phyloP scores from a whole-genome alignment of 83 land plant species.

The Thuja plicata region DNA sequence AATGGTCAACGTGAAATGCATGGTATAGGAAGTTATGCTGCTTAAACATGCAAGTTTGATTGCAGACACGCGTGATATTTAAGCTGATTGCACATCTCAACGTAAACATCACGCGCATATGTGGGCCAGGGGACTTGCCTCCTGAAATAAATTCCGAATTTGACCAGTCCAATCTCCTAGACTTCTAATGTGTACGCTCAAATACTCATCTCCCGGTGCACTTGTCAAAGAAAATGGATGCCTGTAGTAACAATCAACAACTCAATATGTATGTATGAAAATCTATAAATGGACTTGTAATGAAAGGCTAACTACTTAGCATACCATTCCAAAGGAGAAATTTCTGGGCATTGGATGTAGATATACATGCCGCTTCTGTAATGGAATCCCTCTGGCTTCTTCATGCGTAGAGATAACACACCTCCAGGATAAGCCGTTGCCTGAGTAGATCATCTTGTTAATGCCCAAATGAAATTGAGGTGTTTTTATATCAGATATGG shows the following conservation, averaged over 20 bases:
- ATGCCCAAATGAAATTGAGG: too few relatives aligned
- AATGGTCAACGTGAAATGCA: too few relatives aligned
- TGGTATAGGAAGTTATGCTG: too few relatives aligned
- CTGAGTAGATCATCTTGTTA: conserved; percentile 11
- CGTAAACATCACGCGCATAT: not conserved
- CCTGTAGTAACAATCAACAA: conserved; percentile 16
- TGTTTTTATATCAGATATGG: too few relatives aligned
- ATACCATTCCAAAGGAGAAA: conserved; percentile 63
- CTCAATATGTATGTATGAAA: not conserved
- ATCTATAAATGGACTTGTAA: not conserved
- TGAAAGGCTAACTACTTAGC: not conserved
- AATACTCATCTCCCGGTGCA: conserved; percentile 44
- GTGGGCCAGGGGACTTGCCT: conserved; percentile 17
- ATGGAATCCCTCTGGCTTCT: conserved; percentile 42
- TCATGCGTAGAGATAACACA: conserved; percentile 40
- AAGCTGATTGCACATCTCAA: too few relatives aligned
- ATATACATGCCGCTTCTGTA: conserved; percentile 66
- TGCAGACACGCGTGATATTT: not conserved
- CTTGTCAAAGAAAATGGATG: conserved; percentile 58
- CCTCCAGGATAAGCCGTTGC: conserved; percentile 51
- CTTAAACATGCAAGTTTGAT: too few relatives aligned
- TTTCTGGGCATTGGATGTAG: conserved; percentile 47
- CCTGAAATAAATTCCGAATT: conserved; percentile 25
- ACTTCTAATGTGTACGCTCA: conserved; percentile 52
- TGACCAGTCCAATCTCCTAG: conserved; percentile 48